Base-by-base conservation (phyloP, 257 asterid genomes). In the Solanum lycopersicoides region DNA sequence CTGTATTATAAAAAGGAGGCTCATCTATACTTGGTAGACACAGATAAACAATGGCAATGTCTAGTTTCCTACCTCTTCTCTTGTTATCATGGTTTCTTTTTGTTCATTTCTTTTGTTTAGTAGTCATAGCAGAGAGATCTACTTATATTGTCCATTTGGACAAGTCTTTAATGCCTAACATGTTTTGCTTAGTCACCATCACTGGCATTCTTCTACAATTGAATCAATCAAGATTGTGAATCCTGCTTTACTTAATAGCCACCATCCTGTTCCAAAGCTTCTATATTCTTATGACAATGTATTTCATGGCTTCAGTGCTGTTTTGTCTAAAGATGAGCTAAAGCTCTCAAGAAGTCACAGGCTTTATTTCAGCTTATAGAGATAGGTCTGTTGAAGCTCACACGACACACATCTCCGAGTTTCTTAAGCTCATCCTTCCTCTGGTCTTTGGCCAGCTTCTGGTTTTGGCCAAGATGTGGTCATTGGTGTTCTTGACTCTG, bases 381-480 rank as follows among this genome's bases (percentile, higher is more conserved):
- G 89, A 87, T 71, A 80, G 15, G n/a, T 21, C 47, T 44, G 42
- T 30, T 14, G 75, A 47, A 8, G 80, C 73, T 2, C 56, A 79
- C 60, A 82, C 89, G 0, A 87, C 89, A 0, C 86, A 34, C 21
- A 87, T 60, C 25, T 6, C 76, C 16, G 86, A 87, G 25, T 87
- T 45, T 47, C 86, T 87, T 30, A 60, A 73, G 34, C 71, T 87
- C 34, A 82, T 28, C 59, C 82, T 28, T 42, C 37, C 18, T 44
- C 88, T 37, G 88, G 88, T n/a, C 39, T 86, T 1, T 86, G 83
- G 88, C 88, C 88, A 35, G 83, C 88, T 47, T 86, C 88, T 16
- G 88, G 82, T 13, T 45, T 30, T 59, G 83, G 83, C 83, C 82
- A 69, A 12, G 83, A 86, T 39, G 83, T 86, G 56, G 60, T 86